These are phyloP conservation scores for Hura crepitans DNA, from an alignment of 441 rosid genomes.

Conservation along the genomic window DNA sequence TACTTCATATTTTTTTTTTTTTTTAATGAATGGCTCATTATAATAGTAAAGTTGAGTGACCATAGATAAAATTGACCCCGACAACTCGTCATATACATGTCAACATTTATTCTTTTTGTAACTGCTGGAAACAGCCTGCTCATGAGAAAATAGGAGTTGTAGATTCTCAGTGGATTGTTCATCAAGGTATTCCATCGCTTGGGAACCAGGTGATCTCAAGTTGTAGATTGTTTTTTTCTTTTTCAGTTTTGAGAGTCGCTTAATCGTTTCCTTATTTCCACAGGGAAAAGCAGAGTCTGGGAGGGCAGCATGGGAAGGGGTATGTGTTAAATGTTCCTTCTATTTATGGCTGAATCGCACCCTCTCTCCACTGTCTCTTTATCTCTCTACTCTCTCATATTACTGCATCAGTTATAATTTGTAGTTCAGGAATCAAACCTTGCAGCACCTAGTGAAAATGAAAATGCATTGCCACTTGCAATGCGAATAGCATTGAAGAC, in stretches of 20 bases:
- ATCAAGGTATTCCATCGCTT: slow-evolving; percentile 82
- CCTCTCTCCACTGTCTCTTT: background rate
- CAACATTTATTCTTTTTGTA: slow-evolving; percentile 1
- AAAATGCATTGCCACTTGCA: background rate
- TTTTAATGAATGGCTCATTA: no score
- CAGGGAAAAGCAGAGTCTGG: slow-evolving; percentile 64
- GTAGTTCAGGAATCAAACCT: background rate
- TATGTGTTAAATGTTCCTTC: slow-evolving; percentile 23
- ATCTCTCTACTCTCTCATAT: background rate
- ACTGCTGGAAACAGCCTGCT: slow-evolving; percentile 52
- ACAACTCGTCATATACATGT: slow-evolving; percentile 6
- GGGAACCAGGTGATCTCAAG: slow-evolving; percentile 68
- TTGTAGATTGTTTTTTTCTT: no score
- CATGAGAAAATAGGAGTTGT: slow-evolving; percentile 96
- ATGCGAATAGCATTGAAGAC: background rate
- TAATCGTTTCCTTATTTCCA: slow-evolving; percentile 14
- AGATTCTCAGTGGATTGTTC: slow-evolving; percentile 87
- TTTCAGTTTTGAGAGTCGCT: no score
- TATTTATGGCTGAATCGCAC: background rate
- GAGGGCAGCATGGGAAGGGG: slow-evolving; percentile 89
- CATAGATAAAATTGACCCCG: no score
- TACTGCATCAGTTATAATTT: no score
- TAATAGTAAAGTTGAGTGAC: no score
- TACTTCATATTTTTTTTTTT: no score
- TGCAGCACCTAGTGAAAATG: background rate